A percentile compares a stretch with the other conserved stretches of the same genome.
phyloP scores from a whole-genome alignment of 2,329 filamentous ascomycete genomes.

The Beauveria caledonica region DNA sequence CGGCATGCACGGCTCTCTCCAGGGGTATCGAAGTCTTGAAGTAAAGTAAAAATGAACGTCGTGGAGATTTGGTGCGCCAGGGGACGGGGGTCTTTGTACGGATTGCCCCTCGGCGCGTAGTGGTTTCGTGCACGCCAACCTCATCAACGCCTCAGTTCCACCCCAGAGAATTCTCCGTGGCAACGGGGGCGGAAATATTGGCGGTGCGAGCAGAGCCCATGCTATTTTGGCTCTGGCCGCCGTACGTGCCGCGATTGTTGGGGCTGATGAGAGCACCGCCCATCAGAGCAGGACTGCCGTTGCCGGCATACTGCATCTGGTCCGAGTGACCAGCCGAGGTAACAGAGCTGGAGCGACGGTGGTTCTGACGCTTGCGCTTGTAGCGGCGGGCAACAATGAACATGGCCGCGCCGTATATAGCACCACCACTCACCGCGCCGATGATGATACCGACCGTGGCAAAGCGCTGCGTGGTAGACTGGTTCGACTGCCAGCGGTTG shows the following conservation, averaged over 20 bases:
- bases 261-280: slow-evolving; percentile 54
- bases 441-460: slow-evolving; percentile 64
- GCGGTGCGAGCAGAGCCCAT: slow-evolving; percentile 50
- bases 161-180: slow-evolving; percentile 88
- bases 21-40: slow-evolving; percentile 9
- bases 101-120: not conserved
- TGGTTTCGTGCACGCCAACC: not conserved
- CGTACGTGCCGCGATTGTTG: slow-evolving; percentile 47
- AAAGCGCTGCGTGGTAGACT: slow-evolving; percentile 51
- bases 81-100: not conserved
- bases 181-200: slow-evolving; percentile 80
- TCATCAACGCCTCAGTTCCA: slow-evolving; percentile 65
- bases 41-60: slow-evolving; percentile 9
- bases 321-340: slow-evolving; percentile 38
- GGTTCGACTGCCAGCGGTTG: slow-evolving; percentile 30
- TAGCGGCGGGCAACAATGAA: slow-evolving; percentile 86
- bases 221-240: slow-evolving; percentile 57
- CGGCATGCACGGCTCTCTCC: not conserved
- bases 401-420: slow-evolving; percentile 90
- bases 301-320: slow-evolving; percentile 43
- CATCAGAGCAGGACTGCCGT: slow-evolving; percentile 56
- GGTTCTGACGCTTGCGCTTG: slow-evolving; percentile 72
- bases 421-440: slow-evolving; percentile 68
- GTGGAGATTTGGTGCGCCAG: not conserved
- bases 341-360: slow-evolving; percentile 70